Evolutionary conservation across 257 asterid species (phyloP).

Genomic region (Agastache rugosa): DNA sequence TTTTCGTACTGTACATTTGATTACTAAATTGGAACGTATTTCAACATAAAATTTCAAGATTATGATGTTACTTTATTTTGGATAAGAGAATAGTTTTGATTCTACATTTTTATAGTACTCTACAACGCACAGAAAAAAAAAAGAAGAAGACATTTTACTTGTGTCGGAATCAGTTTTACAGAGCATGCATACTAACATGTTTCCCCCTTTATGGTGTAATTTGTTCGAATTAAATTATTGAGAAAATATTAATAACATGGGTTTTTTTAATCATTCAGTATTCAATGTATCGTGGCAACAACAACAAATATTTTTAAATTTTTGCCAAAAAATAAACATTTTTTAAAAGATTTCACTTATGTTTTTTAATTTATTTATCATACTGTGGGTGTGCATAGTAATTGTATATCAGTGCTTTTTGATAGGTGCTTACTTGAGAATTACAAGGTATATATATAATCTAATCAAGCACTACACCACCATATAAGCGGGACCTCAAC

Average conservation of each 20-base stretch:
- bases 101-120: background rate
- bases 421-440: too few relatives aligned
- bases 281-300: background rate
- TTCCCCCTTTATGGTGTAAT: background rate
- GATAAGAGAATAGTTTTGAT: background rate
- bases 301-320: background rate
- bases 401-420: too few relatives aligned
- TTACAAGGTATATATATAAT: too few relatives aligned
- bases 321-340: background rate
- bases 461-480: too few relatives aligned
- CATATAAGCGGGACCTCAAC: too few relatives aligned
- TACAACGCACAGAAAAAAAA: background rate
- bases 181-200: background rate
- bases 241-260: background rate
- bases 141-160: background rate
- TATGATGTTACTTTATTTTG: background rate
- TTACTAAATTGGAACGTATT: background rate
- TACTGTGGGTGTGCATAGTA: background rate
- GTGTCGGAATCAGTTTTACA: background rate
- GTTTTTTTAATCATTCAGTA: too few relatives aligned
- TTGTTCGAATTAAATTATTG: background rate
- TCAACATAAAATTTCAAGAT: background rate
- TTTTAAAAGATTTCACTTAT: too few relatives aligned
- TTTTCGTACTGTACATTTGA: constrained; percentile 22
- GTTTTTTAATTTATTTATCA: background rate